Conservation (phyloP, 1,284 basidiomycete genomes). For the Microbotryum intermedium region DNA sequence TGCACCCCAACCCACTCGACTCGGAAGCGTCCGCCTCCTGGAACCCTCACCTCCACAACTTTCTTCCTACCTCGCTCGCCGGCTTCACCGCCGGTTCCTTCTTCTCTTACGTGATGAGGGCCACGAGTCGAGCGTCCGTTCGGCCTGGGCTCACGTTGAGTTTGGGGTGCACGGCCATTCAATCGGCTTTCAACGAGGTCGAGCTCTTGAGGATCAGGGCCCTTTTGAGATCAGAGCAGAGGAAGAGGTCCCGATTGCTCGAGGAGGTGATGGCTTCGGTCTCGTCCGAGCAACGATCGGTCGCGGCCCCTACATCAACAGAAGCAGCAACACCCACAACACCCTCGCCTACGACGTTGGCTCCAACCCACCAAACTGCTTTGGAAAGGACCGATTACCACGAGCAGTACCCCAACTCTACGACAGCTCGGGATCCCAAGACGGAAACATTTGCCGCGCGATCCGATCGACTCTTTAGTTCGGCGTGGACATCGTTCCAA, state of each 20-base stretch:
- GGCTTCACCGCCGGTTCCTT: conserved; percentile 18
- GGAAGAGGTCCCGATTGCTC: neutral
- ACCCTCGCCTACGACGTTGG: neutral
- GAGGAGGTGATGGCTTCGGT: neutral
- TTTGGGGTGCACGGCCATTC: conserved; percentile 19
- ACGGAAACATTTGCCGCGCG: conserved; percentile 25
- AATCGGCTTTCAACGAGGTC: conserved; percentile 23
- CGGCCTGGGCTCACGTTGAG: conserved; percentile 21
- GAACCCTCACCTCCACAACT: conserved; percentile 18
- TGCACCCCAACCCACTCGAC: conserved; percentile 18
- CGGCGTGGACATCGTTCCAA: conserved; percentile 2
- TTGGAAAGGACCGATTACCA: neutral
- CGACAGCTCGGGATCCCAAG: conserved; percentile 4
- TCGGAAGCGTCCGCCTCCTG: neutral
- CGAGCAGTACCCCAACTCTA: neutral
- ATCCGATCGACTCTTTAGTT: conserved; percentile 15
- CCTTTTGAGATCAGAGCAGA: neutral
- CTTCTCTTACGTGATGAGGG: conserved; percentile 19
- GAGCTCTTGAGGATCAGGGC: conserved; percentile 15
- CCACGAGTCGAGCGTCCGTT: neutral
- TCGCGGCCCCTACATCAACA: neutral
- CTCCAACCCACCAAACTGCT: neutral
- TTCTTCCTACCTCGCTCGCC: conserved; percentile 17
- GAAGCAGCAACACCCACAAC: neutral
- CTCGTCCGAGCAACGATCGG: neutral